Evolutionary conservation across 2,329 filamentous ascomycete species (phyloP).

Genomic region (Verticillium nubilum): DNA sequence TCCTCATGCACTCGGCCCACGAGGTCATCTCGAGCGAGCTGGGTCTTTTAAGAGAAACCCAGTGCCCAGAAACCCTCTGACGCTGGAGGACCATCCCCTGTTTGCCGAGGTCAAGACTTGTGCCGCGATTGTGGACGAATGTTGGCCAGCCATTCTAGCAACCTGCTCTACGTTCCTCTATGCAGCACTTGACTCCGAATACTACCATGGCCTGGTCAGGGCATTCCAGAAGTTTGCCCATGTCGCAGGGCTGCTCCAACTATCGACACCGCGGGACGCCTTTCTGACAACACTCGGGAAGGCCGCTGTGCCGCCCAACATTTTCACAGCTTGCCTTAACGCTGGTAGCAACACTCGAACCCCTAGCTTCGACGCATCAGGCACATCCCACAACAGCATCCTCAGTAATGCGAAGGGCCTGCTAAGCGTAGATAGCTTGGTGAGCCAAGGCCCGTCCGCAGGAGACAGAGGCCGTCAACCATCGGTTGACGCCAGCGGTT

Average conservation of each 20-base stretch:
- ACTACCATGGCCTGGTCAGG: constrained; percentile 86
- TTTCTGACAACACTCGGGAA: constrained; percentile 93
- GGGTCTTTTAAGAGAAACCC: constrained; percentile 68
- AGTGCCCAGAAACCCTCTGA: constrained; percentile 78
- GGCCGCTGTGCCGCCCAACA: constrained; percentile 81
- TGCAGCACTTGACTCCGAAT: constrained; percentile 85
- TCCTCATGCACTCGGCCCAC: constrained; percentile 5
- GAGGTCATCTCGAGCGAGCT: constrained; percentile 47
- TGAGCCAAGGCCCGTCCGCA: constrained; percentile 50
- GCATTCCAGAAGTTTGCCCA: constrained; percentile 95
- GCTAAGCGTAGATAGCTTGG: constrained; percentile 67
- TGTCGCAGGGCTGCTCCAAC: constrained; percentile 80
- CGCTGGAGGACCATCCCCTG: constrained; percentile 66
- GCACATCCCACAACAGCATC: constrained; percentile 38
- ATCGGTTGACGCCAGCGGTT: constrained; percentile 47
- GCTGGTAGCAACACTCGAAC: constrained; percentile 38
- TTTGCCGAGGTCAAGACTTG: constrained; percentile 68
- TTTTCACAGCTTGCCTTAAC: constrained; percentile 56
- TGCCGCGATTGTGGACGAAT: constrained; percentile 78
- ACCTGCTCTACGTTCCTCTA: constrained; percentile 95
- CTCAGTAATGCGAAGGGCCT: constrained; percentile 67
- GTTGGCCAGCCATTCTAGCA: constrained; percentile 92
- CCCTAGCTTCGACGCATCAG: constrained; percentile 39
- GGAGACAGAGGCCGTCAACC: constrained; percentile 54
- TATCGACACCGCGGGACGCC: constrained; percentile 84